phyloP scores from a whole-genome alignment of 2,329 filamentous ascomycete species.

The Fusarium mangiferae region DNA sequence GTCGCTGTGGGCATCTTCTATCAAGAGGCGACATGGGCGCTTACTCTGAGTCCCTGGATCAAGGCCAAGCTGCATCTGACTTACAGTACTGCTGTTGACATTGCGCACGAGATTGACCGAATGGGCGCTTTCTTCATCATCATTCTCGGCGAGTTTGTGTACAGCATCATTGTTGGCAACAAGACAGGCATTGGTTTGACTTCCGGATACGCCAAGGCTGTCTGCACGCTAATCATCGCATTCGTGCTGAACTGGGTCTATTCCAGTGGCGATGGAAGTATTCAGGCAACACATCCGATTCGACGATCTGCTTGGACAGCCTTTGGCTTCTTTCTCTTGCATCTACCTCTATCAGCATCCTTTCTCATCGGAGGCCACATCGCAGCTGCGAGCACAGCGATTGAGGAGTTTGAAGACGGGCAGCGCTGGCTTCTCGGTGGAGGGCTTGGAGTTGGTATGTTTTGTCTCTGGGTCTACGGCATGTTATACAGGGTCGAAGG shows the following conservation, averaged over 20 bases:
- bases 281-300: conserved; percentile 56
- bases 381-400: conserved; percentile 52
- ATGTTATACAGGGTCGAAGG: conserved; percentile 55
- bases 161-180: conserved; percentile 59
- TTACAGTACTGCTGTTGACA: conserved; percentile 60
- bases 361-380: conserved; percentile 60
- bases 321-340: conserved; percentile 57
- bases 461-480: conserved; percentile 56
- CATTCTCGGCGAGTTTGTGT: conserved; percentile 62
- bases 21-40: conserved; percentile 56
- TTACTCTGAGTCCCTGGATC: conserved; percentile 56
- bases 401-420: conserved; percentile 53
- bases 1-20: conserved; percentile 55
- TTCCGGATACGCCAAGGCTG: conserved; percentile 54
- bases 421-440: conserved; percentile 61
- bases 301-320: conserved; percentile 57
- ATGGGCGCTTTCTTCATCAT: conserved; percentile 64
- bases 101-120: conserved; percentile 60
- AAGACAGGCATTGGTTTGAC: conserved; percentile 59
- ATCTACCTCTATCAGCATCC: conserved; percentile 57
- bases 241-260: conserved; percentile 64
- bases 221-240: conserved; percentile 60
- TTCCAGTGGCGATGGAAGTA: conserved; percentile 58
- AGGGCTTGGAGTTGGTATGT: conserved; percentile 56
- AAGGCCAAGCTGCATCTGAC: conserved; percentile 55